Conservation (phyloP, 2,329 filamentous ascomycete genomes). For the Ophiocordyceps camponoti-rufipedis region DNA sequence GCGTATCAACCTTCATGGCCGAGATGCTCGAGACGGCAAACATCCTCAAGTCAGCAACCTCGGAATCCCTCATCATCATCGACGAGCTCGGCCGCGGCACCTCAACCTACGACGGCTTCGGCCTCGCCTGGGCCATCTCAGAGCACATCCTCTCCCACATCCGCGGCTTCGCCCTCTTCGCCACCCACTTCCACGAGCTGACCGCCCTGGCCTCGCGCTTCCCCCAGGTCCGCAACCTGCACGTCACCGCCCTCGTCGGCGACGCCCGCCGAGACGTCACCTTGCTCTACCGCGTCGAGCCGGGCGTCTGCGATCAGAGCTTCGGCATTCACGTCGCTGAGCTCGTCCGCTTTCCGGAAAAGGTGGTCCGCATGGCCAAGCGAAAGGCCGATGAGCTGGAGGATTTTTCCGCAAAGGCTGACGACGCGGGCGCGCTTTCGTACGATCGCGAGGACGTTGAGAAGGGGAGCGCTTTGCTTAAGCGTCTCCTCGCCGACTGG, state of each 20-base stretch:
- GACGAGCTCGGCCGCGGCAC: slow-evolving; percentile 94
- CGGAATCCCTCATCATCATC: slow-evolving; percentile 93
- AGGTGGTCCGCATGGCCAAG: slow-evolving; percentile 98
- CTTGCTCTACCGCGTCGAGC: slow-evolving; percentile 88
- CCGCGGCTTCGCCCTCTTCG: slow-evolving; percentile 83
- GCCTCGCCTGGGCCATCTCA: slow-evolving; percentile 96
- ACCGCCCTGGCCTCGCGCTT: slow-evolving; percentile 79
- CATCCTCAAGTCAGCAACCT: slow-evolving; percentile 90
- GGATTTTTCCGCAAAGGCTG: slow-evolving; percentile 74
- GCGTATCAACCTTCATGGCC: slow-evolving; percentile 97
- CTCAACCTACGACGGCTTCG: slow-evolving; percentile 95
- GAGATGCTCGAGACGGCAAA: slow-evolving; percentile 99
- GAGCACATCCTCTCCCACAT: slow-evolving; percentile 96
- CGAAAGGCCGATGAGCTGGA: slow-evolving; percentile 95
- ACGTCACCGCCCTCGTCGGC: slow-evolving; percentile 87
- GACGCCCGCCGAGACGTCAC: slow-evolving; percentile 63
- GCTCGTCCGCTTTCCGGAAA: slow-evolving; percentile 86
- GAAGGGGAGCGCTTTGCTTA: slow-evolving; percentile 69
- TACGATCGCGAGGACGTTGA: slow-evolving; percentile 61
- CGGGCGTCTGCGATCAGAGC: slow-evolving; percentile 88
- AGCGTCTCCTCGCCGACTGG: slow-evolving; percentile 70
- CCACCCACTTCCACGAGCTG: slow-evolving; percentile 95
- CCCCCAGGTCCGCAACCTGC: slow-evolving; percentile 76
- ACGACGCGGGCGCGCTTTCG: slow-evolving; percentile 40
- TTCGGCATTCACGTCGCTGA: slow-evolving; percentile 98